These are phyloP conservation scores for Fallopia convolvulus DNA, from an alignment of 148 eudicot genomes.

Conservation along the genomic window DNA sequence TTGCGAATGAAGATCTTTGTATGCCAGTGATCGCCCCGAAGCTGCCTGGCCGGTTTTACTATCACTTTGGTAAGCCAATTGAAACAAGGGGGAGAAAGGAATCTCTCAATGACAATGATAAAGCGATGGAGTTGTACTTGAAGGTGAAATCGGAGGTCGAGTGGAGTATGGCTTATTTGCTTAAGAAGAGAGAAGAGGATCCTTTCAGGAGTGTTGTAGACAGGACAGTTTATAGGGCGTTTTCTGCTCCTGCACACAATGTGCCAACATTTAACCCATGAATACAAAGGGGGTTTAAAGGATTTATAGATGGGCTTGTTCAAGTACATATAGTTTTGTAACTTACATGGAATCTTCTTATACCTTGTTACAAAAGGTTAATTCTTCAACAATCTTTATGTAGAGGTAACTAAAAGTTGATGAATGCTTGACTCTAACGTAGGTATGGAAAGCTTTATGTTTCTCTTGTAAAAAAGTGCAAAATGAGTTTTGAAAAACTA, in stretches of 20 bases:
- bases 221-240: conserved; percentile 39
- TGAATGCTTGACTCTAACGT: too few relatives aligned
- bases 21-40: conserved; percentile 70
- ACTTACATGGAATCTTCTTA: too few relatives aligned
- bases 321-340: not conserved
- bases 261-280: conserved; percentile 62
- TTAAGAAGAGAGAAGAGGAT: conserved; percentile 66
- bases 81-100: conserved; percentile 51
- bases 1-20: conserved; percentile 51
- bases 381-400: too few relatives aligned
- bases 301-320: not conserved
- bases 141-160: conserved; percentile 55
- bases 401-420: too few relatives aligned
- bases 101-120: conserved; percentile 40
- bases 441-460: too few relatives aligned
- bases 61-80: conserved; percentile 66
- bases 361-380: too few relatives aligned
- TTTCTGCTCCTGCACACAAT: conserved; percentile 25
- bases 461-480: too few relatives aligned
- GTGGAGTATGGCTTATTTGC: conserved; percentile 42
- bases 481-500: too few relatives aligned
- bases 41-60: conserved; percentile 76
- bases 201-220: conserved; percentile 61
- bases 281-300: not conserved
- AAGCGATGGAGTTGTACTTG: conserved; percentile 49